These are phyloP conservation scores for Sechiopsis laciniata DNA, from an alignment of 306 rosid species.

Conservation along the genomic window DNA sequence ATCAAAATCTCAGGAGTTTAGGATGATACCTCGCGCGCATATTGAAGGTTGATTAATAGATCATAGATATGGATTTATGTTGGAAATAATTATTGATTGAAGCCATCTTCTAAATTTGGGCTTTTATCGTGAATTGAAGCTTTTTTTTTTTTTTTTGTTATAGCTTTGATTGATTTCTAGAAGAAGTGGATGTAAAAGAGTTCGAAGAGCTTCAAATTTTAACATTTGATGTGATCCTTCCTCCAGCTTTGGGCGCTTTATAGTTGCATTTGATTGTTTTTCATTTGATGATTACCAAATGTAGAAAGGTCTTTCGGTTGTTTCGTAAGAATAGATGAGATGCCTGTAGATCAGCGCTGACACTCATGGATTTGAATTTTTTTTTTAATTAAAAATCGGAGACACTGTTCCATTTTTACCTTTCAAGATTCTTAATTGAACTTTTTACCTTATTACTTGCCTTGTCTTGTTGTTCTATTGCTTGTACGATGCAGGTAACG, in stretches of 20 bases:
- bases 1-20: conserved; percentile 10
- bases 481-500: conserved; percentile 42
- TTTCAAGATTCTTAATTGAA: neutral
- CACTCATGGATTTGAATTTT: neutral
- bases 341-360: too few species aligned
- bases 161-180: neutral
- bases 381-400: neutral
- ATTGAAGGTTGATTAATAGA: conserved; percentile 2
- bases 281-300: neutral
- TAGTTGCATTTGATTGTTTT: neutral
- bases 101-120: neutral
- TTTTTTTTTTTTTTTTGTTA: too few species aligned
- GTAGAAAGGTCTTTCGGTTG: too few species aligned
- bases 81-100: neutral
- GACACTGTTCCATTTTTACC: neutral
- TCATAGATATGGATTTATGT: neutral
- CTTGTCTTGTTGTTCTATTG: conserved; percentile 16
- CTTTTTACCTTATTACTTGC: neutral
- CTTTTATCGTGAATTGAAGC: neutral
- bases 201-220: neutral
- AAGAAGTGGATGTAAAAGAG: neutral
- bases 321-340: too few species aligned
- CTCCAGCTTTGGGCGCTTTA: neutral
- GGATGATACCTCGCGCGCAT: neutral
- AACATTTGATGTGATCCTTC: neutral